Evolutionary conservation across 164 flowering plant genomes (phyloP).

Genomic region (grape (Vitis vinifera)): DNA sequence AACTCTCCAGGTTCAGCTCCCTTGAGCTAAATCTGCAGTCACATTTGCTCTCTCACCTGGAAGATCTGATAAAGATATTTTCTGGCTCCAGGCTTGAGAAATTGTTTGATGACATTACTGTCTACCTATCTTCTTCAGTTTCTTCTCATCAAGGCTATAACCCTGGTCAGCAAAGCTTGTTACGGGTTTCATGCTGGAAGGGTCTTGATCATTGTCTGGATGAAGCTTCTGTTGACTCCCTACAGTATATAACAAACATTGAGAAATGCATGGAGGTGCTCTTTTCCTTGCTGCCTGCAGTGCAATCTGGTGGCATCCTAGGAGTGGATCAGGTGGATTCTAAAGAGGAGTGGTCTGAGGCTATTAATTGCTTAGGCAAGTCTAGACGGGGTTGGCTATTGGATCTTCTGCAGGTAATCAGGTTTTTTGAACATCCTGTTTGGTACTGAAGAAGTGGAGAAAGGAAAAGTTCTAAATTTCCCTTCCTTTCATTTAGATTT

Average conservation of each 20-base stretch:
- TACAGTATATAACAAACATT: constrained; percentile 39
- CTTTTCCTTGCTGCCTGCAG: constrained; percentile 56
- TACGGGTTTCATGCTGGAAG: constrained; percentile 80
- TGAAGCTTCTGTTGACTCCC: constrained; percentile 38
- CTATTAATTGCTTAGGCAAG: constrained; percentile 69
- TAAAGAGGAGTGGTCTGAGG: constrained; percentile 67
- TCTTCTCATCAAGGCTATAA: constrained; percentile 34
- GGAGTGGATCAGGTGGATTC: constrained; percentile 16
- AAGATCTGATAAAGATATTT: constrained; percentile 54
- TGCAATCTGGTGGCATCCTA: constrained; percentile 22
- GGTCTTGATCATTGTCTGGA: constrained; percentile 60
- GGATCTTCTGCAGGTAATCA: constrained; percentile 68
- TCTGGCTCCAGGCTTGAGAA: constrained; percentile 71
- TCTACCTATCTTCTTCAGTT: constrained; percentile 40
- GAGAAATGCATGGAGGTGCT: constrained; percentile 74
- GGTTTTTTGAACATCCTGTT: neutral
- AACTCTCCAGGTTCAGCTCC: constrained; percentile 67
- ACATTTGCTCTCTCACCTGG: constrained; percentile 58
- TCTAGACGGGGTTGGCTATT: constrained; percentile 56
- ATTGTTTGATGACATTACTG: constrained; percentile 56
- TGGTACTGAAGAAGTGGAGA: neutral
- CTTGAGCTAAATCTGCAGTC: constrained; percentile 75
- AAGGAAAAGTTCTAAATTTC: no score
- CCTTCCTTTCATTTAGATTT: no score
- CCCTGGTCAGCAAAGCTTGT: constrained; percentile 34